Base-by-base conservation (phyloP, 2,329 filamentous ascomycete genomes). In the Exophiala spinifera region DNA sequence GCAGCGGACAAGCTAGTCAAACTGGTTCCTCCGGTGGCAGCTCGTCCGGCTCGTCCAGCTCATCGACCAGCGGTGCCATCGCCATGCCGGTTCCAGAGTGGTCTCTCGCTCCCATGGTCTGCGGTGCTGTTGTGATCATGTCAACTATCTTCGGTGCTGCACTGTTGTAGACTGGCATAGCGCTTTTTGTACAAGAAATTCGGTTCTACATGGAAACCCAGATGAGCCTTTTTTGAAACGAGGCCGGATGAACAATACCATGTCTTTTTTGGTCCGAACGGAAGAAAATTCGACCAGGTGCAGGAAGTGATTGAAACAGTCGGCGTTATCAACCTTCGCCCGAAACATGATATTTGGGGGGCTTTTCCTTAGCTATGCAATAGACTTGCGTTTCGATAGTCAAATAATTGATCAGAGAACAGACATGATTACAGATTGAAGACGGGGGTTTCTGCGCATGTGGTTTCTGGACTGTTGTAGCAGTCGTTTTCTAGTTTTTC, bases 141-240 rank as follows among this genome's bases (percentile, higher is more conserved):
- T 82, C 78, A 42, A 76, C 77, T 14, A 53, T 84, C 13, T 73
- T 84, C 55, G 81, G 81, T 34, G 79, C 79, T 52, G 62, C 71
- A 51, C 66, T 79, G 47, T 62, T 75, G 55, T 76, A 69, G 52
- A 51, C 43, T 48, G 44, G 48, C 19, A 31, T 7, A n/a, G 17
- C 28, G 49, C 19, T 23, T 19, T 4, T 56, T 34, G 36, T 50
- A 43, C 47, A 50, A 13, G 36, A 42, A 42, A n/a, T 28, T 19
- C 17, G 13, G 17, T 34, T 19, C 14, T 43, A 50, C 21, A 43
- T 50, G 40, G 15, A 44, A 48, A 48, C 15, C 36, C 51, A 44
- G 37, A 48, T 44, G 39, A 37, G 45, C 21, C 4, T 36, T 23
- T 23, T 25, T 39, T 48, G 37, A 49, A 25, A 15, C 5, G 21